phyloP scores from a whole-genome alignment of 495 filamentous ascomycete species.

The Geopyxis carbonaria region DNA sequence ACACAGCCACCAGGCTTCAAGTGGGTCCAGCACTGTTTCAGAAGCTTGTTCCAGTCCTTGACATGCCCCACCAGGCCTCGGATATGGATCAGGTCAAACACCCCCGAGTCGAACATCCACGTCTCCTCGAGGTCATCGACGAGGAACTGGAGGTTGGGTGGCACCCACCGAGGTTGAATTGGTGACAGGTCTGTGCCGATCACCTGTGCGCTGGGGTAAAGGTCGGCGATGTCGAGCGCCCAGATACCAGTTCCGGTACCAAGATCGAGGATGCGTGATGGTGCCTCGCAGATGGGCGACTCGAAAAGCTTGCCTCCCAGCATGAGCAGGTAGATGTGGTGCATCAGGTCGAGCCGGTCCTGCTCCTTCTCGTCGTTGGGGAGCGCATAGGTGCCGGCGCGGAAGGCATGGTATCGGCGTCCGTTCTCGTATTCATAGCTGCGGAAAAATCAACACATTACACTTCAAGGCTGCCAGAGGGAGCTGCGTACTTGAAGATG shows the following conservation, averaged over 20 bases:
- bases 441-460: too few species aligned
- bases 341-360: conserved; percentile 25
- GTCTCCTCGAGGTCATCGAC: conserved; percentile 40
- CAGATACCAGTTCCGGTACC: conserved; percentile 50
- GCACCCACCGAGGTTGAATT: conserved; percentile 44
- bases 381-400: conserved; percentile 31
- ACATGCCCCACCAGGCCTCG: conserved; percentile 31
- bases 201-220: conserved; percentile 34
- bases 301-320: conserved; percentile 36
- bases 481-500: not conserved
- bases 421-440: too few species aligned
- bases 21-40: conserved; percentile 17
- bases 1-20: conserved; percentile 48
- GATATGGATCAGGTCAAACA: conserved; percentile 29
- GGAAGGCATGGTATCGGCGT: conserved; percentile 29
- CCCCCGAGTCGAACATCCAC: conserved; percentile 24
- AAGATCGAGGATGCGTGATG: conserved; percentile 40
- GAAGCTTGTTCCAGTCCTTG: conserved; percentile 34
- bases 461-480: too few species aligned
- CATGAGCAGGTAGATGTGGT: conserved; percentile 37
- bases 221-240: conserved; percentile 29
- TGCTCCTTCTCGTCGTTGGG: conserved; percentile 16
- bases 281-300: conserved; percentile 33
- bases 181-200: conserved; percentile 32
- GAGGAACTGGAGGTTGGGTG: conserved; percentile 44